These are phyloP conservation scores for Mucor saturninus DNA, from an alignment of 371 early-diverging fungal species.

Conservation along the genomic window DNA sequence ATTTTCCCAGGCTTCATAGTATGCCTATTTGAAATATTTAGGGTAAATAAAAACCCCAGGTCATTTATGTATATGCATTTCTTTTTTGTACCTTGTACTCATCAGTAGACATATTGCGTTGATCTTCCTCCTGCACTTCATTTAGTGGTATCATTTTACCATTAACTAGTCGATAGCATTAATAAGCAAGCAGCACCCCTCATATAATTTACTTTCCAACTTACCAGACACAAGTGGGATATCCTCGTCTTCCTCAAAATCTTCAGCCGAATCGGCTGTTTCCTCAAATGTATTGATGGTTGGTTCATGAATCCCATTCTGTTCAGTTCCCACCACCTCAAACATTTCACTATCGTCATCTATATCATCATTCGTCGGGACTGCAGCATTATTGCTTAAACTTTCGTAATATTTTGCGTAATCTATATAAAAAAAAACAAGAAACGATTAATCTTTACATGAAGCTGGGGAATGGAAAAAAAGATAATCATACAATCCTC, in stretches of 20 bases:
- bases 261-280: constrained; percentile 26
- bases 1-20: constrained; percentile 57
- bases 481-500: constrained; percentile 45
- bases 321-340: background rate
- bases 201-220: background rate
- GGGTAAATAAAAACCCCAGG: background rate
- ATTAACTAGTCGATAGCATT: constrained; percentile 33
- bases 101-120: constrained; percentile 61
- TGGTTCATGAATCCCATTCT: constrained; percentile 1
- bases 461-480: background rate
- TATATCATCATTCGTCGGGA: constrained; percentile 3
- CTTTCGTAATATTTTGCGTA: constrained; percentile 52
- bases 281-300: constrained; percentile 7
- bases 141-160: constrained; percentile 59
- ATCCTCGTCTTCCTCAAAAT: constrained; percentile 42
- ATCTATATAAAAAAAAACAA: constrained; percentile 32
- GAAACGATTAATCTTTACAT: no score
- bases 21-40: constrained; percentile 32
- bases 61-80: background rate
- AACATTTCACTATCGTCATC: background rate
- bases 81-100: constrained; percentile 53
- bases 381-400: constrained; percentile 28
- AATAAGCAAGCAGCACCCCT: background rate
- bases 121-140: constrained; percentile 64
- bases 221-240: constrained; percentile 53